Evolutionary conservation across 139 green algal genomes (phyloP), one percentile per base, ranked within the genome.

Genomic region (Tetratostichococcus sp.): DNA sequence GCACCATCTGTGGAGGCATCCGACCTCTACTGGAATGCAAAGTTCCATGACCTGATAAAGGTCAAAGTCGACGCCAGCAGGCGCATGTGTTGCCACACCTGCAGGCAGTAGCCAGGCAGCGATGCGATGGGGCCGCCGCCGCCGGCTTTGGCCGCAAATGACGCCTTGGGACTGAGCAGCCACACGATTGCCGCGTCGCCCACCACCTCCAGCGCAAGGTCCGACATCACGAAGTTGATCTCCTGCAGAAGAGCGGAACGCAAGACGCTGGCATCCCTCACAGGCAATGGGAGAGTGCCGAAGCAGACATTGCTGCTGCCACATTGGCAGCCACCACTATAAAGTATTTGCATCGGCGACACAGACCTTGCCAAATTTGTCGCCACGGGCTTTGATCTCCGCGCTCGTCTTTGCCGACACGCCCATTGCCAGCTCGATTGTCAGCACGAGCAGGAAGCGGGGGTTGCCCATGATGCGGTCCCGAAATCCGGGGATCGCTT

Each of bases 141-240:
- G 4, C 32, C 77, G 68, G 77, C 34, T 22, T 1, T 26, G 30
- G 67, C 43, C 3, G 16, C 30, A 59, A 82, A 79, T 35, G 35
- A 39, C 67, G 42, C 62, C 26, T 62, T 75, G 16, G 77, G 77
- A 1, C 72, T 79, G 21, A 82, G 77, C 30, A 82, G 68, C 72
- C 77, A 82, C 67, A 82, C 77, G 21, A 79, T 66, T 1, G 67
- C 67, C 78, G 78, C 75, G 72, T 82, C 77, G 32, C 77, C 77
- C n/a, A 82, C 72, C 5, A 82, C 30, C 30, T 82, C 77, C 58
- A 82, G 72, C 4, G 72, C 42, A 58, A 82, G 58, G 72, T 82
- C 77, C 28, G 77, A 82, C 30, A 65, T 30, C 6, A 82, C 72
- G 43, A 82, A 76, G 59, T 75, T 32, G 50, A 82, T 68, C 68